These are phyloP conservation scores for Graphilbum sp. DNA, from an alignment of 2,329 filamentous ascomycete species.

Conservation along the genomic window DNA sequence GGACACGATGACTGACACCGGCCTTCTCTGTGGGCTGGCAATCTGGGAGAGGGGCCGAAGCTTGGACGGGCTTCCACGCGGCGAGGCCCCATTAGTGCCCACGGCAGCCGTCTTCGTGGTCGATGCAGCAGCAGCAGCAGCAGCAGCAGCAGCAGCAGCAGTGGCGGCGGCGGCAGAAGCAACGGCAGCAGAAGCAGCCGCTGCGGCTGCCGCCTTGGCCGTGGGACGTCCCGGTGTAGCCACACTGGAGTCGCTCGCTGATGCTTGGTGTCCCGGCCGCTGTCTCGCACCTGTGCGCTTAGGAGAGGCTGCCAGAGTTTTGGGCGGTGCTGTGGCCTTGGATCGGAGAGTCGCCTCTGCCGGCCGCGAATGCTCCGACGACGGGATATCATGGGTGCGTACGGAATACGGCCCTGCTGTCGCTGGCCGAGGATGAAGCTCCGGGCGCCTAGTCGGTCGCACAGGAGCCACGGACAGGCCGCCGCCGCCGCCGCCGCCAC, in stretches of 20 bases:
- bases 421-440: slow-evolving; percentile 40
- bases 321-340: slow-evolving; percentile 30
- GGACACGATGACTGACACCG: too few species aligned
- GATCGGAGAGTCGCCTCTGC: slow-evolving; percentile 22
- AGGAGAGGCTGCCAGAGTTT: slow-evolving; percentile 31
- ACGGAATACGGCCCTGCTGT: slow-evolving; percentile 51
- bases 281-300: slow-evolving; percentile 27
- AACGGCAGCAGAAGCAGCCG: background rate
- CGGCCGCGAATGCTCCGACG: slow-evolving; percentile 28
- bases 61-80: background rate
- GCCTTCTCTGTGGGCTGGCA: background rate
- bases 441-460: slow-evolving; percentile 41
- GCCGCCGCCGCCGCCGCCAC: slow-evolving; percentile 20
- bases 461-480: slow-evolving; percentile 49
- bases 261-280: slow-evolving; percentile 26
- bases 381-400: slow-evolving; percentile 30
- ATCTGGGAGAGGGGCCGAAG: background rate
- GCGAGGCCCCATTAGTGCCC: background rate
- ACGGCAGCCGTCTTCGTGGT: too few species aligned
- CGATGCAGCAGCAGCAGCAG: too few species aligned
- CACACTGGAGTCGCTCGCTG: slow-evolving; percentile 33
- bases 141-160: too few species aligned
- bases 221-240: slow-evolving; percentile 25
- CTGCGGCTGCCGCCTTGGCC: slow-evolving; percentile 1
- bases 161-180: background rate